phyloP scores from a whole-genome alignment of 257 asterid genomes.

The Rubia yunnanensis region DNA sequence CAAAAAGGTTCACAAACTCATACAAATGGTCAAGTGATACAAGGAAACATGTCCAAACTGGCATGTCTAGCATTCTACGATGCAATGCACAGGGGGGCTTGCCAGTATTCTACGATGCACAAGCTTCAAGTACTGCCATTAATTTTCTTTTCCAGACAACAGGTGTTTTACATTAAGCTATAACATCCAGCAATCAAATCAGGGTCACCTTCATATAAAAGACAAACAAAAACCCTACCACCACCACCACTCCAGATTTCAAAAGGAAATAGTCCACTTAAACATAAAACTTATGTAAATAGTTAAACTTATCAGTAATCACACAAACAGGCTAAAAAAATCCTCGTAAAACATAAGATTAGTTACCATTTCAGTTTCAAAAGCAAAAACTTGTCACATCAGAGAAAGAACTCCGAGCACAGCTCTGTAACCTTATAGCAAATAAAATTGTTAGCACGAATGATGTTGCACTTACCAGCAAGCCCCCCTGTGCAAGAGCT shows the following conservation, averaged over 20 bases:
- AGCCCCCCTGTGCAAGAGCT: constrained; percentile 93
- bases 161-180: neutral
- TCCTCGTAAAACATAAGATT: neutral
- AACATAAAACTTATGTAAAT: neutral
- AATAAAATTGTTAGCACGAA: neutral
- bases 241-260: neutral
- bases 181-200: neutral
- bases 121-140: neutral
- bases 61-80: neutral
- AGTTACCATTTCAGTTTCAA: neutral
- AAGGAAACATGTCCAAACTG: neutral
- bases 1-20: too few relatives aligned
- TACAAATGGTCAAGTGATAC: too few relatives aligned
- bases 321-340: neutral
- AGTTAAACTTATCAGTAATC: neutral
- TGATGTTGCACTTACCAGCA: constrained; percentile 45
- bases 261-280: neutral
- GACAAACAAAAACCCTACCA: neutral
- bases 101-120: too few relatives aligned
- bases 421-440: constrained; percentile 1
- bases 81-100: too few relatives aligned
- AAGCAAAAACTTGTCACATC: neutral
- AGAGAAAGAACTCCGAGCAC: neutral
- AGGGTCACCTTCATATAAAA: neutral
- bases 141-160: neutral